Base-by-base conservation (phyloP, 306 rosid genomes). In the Vigna reflexopilosa region DNA sequence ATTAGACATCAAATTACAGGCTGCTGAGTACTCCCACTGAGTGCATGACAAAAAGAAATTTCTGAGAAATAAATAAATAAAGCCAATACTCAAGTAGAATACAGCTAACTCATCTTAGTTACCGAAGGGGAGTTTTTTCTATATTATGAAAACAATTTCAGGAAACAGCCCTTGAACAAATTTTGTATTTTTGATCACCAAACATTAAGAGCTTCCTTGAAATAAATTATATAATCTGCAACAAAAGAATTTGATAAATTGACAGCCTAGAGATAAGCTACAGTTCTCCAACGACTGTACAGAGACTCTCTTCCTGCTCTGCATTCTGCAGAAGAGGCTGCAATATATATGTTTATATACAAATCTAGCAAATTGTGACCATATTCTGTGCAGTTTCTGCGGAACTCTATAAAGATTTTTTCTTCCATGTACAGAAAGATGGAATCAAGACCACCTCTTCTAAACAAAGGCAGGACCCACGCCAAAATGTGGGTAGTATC, bases 201-300 rank as follows among this genome's bases (percentile, higher is more conserved):
- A 83, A 65, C 86, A 77, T 63, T 24, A 77, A 72, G 80, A 84
- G 85, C 80, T 80, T 83, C 76, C 80, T 78, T 65, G 81, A 83
- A 85, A 83, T 80, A 86, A 88, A 86, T 88, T 77, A 83, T 74
- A 85, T 79, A 83, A 78, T 44, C 56, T 61, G 81, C 38, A 67
- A 42, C 62, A 58, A 71, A 81, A 77, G 76, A 57, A 79, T 77
- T 67, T 59, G 83, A 71, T 81, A 81, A 76, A 86, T 40, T 52
- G 86, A 82, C 83, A 87, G 83, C 89, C 92, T 85, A 81, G 71
- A 73, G 72, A 75, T 78, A 83, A 82, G 85, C 85, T 89, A 88
- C 87, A 83, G 75, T 89, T 87, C 97, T 87, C 90, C 79, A 81
- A 81, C 81, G 82, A 85, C 90, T 87, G 92, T 93, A 87, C 90